A percentile compares a stretch with the other conserved stretches of the same genome.
phyloP scores from a whole-genome alignment of 176 grass and related monocot species.

The Carex cristatella region DNA sequence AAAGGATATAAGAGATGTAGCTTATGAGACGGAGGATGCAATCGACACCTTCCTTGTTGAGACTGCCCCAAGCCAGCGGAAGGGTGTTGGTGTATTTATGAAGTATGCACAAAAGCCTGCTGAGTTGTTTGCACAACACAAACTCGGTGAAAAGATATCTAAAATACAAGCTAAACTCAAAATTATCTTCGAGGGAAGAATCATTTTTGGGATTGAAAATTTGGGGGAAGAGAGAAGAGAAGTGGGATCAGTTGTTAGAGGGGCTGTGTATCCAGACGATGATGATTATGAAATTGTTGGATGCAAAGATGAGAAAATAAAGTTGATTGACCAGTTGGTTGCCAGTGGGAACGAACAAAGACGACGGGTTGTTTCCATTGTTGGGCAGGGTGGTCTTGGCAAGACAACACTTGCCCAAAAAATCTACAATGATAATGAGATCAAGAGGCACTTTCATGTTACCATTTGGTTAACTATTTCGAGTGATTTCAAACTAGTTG shows the following conservation, averaged over 20 bases:
- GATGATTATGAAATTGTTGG: conserved; percentile 3
- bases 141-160: not conserved
- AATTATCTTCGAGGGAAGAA: conserved; percentile 4
- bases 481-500: not conserved
- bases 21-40: conserved; percentile 14
- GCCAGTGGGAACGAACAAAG: not conserved
- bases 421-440: not conserved
- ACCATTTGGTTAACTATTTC: conserved; percentile 14
- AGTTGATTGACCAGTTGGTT: conserved; percentile 8
- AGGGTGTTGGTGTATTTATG: not conserved
- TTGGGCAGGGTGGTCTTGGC: conserved; percentile 11
- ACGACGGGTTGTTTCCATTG: conserved; percentile 11
- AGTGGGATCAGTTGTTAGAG: not conserved
- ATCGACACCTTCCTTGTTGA: not conserved
- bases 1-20: not conserved
- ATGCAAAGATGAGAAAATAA: conserved; percentile 7
- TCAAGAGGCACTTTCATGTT: not conserved
- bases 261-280: not conserved
- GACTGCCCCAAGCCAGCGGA: not conserved
- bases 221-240: not conserved
- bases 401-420: conserved; percentile 14
- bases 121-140: not conserved
- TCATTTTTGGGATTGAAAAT: conserved; percentile 6
- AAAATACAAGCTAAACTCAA: conserved; percentile 8
- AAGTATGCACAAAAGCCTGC: not conserved